These are phyloP conservation scores for Trapa bicornis DNA, from an alignment of 345 rosid genomes.

Conservation along the genomic window DNA sequence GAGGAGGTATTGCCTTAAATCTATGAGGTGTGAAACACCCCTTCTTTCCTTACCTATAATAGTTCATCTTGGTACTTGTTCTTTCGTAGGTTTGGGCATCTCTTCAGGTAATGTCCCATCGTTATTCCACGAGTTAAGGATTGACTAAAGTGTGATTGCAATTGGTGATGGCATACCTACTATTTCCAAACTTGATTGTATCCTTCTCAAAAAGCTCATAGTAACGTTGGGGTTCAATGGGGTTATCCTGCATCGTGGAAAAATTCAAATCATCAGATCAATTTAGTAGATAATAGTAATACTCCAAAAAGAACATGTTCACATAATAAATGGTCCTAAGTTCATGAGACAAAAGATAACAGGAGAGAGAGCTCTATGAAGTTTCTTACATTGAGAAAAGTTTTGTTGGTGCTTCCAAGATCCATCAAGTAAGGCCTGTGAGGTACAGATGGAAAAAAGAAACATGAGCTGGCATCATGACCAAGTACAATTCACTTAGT, in stretches of 20 bases:
- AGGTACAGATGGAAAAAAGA: constrained; percentile 9
- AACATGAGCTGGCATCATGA: background rate
- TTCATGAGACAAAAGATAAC: constrained; percentile 24
- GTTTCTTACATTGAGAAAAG: constrained; percentile 64
- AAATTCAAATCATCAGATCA: constrained; percentile 5
- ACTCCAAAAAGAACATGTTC: constrained; percentile 2
- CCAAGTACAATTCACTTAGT: background rate
- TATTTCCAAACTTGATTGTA: constrained; percentile 87
- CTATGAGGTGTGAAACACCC: too few relatives aligned
- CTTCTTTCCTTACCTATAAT: too few relatives aligned
- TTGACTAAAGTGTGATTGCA: background rate
- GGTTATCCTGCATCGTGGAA: constrained; percentile 48
- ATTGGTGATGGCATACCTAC: constrained; percentile 46
- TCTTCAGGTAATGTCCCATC: too few relatives aligned
- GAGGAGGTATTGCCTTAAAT: too few relatives aligned
- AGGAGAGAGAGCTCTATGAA: background rate
- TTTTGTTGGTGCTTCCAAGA: constrained; percentile 95
- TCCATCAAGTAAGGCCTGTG: constrained; percentile 90
- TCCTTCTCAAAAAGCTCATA: constrained; percentile 92
- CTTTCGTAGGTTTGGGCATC: too few relatives aligned
- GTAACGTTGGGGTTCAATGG: constrained; percentile 80
- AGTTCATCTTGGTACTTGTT: too few relatives aligned
- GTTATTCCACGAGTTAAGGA: background rate
- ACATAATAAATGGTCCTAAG: constrained; percentile 1
- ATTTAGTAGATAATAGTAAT: background rate